Evolutionary conservation across 2,329 filamentous ascomycete species (phyloP).

Genomic region (Elsinoe perseae): DNA sequence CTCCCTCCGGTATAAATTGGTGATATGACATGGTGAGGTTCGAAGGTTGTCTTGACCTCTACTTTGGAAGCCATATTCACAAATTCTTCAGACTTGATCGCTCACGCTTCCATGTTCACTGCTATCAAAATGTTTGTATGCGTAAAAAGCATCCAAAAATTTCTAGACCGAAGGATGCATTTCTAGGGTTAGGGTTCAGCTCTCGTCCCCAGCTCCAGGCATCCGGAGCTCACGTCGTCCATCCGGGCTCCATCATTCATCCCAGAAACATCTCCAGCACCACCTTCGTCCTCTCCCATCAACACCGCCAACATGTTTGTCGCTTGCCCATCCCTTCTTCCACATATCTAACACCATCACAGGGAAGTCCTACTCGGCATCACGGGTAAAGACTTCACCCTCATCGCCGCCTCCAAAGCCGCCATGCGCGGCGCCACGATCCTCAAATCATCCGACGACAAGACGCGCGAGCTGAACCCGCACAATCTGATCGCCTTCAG

Average conservation of each 20-base stretch:
- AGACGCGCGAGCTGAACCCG: constrained; percentile 87
- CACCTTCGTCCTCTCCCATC: constrained; percentile 30
- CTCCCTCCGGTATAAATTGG: constrained; percentile 92
- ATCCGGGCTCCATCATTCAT: constrained; percentile 5
- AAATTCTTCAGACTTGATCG: not conserved
- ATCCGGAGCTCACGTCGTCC: constrained; percentile 14
- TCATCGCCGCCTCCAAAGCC: constrained; percentile 95
- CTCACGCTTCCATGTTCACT: not conserved
- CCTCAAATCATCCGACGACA: constrained; percentile 92
- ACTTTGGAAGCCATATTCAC: constrained; percentile 46
- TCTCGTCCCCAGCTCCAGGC: constrained; percentile 5
- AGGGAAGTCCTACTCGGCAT: constrained; percentile 99
- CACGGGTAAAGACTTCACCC: constrained; percentile 97
- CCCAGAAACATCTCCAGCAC: not conserved
- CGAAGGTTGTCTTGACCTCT: constrained; percentile 76
- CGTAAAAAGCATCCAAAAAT: constrained; percentile 7
- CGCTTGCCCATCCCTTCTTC: constrained; percentile 34
- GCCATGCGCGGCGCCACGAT: constrained; percentile 96
- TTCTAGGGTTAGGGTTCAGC: constrained; percentile 3
- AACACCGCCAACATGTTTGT: constrained; percentile 18
- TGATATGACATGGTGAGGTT: constrained; percentile 71
- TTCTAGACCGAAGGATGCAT: not conserved
- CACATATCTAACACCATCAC: constrained; percentile 33
- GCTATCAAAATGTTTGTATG: not conserved
- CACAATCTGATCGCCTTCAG: constrained; percentile 92